Base-by-base conservation (phyloP, 495 filamentous ascomycete genomes). In the Aspergillus nanangensis region DNA sequence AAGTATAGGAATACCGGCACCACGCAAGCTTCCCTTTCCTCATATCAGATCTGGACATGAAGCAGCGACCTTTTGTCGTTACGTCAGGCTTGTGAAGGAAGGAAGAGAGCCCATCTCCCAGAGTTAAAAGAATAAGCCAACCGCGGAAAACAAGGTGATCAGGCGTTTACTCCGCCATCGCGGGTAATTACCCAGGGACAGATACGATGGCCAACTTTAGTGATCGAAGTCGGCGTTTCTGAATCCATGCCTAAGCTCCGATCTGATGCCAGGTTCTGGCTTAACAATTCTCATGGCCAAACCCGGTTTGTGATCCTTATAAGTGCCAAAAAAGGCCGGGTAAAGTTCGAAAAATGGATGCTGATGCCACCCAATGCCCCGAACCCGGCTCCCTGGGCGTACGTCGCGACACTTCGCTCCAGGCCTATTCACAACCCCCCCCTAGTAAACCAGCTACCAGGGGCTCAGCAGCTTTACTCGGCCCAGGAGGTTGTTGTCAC, bases 191-290 rank as follows among this genome's bases (percentile, higher is more conserved):
- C n/a, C n/a, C n/a, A n/a, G n/a, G n/a, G n/a, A n/a, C n/a, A n/a
- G n/a, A n/a, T n/a, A n/a, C n/a, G 25, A 29, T 62, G 60, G 61
- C 63, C 65, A 36, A 66, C 61, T 27, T 47, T 66, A 13, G 52
- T 66, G 17, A 54, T 69, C 21, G 52, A 65, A 38, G 55, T 58
- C 20, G 61, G 65, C 13, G 40, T 45, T 34, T 56, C 57, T 1
- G 45, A 62, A 38, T 57, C 60, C 22, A 44, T 60, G 13, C 9
- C 14, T 13, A 42, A 48, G 23, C 38, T 68, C 9, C 49, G 39
- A 8, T 31, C 50, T 19, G 48, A 59, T 39, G 62, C 59, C 42
- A 50, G 36, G 37, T 63, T 53, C 53, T 65, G 64, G 64, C 63
- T 68, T 44, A 13, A 38, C 1, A 44, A 60, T 25, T 65, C 64